phyloP scores from a whole-genome alignment of 257 asterid genomes.

The Solanum tacnaense region DNA sequence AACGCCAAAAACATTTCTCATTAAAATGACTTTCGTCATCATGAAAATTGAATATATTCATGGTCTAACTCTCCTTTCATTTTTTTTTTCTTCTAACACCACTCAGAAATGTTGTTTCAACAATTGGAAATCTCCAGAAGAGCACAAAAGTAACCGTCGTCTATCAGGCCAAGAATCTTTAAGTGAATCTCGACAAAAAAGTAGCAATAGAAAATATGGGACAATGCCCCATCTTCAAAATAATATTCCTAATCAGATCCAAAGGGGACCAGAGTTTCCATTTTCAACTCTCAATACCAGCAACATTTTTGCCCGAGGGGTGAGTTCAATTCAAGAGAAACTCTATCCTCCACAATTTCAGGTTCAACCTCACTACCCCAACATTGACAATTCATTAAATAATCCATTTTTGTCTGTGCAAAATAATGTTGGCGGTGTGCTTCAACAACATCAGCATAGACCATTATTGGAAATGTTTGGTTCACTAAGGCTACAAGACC shows the following conservation, averaged over 20 bases:
- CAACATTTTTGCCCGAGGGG: neutral
- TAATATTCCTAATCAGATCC: neutral
- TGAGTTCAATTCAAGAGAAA: neutral
- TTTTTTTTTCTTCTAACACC: too few relatives aligned
- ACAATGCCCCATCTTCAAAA: neutral
- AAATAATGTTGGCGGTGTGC: neutral
- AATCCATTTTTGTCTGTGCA: neutral
- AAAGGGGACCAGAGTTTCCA: neutral
- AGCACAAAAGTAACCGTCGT: neutral
- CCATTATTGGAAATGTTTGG: neutral
- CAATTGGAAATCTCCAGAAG: slow-evolving; percentile 1
- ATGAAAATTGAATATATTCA: neutral
- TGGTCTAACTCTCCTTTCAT: neutral
- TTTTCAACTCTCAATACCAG: neutral
- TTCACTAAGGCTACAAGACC: neutral
- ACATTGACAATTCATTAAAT: neutral
- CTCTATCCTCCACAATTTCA: neutral
- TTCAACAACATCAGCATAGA: neutral
- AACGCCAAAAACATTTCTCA: neutral
- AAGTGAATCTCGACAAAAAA: neutral
- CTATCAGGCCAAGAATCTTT: neutral
- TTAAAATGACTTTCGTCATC: neutral
- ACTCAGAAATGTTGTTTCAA: slow-evolving; percentile 19
- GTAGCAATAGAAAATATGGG: neutral
- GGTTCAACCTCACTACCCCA: neutral